phyloP scores from a whole-genome alignment of 148 eudicot genomes.

The Polygonum aviculare region DNA sequence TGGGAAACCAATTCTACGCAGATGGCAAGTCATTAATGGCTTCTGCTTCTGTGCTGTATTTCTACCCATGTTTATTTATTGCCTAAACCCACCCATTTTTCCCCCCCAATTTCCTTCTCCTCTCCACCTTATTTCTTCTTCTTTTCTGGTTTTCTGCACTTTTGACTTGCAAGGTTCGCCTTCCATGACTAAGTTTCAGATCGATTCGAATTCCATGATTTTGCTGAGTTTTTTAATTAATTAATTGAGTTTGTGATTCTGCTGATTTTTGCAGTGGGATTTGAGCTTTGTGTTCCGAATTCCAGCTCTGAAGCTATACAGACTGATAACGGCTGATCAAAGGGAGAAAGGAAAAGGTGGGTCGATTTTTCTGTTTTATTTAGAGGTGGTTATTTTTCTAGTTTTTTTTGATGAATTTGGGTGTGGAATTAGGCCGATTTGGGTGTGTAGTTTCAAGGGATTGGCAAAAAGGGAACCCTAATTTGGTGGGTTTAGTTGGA shows the following conservation, averaged over 20 bases:
- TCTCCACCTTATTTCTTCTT: neutral
- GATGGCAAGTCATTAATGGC: slow-evolving; percentile 7
- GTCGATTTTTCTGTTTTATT: neutral
- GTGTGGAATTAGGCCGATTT: neutral
- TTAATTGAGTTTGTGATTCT: neutral
- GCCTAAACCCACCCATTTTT: neutral
- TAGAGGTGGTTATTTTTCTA: neutral
- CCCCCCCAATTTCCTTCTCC: neutral
- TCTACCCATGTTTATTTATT: neutral
- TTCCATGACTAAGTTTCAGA: neutral
- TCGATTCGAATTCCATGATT: neutral
- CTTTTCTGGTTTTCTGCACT: slow-evolving; percentile 7
- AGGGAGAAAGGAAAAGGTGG: neutral
- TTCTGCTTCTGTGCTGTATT: neutral
- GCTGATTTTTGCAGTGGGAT: slow-evolving; percentile 6
- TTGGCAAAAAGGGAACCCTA: slow-evolving; percentile 7
- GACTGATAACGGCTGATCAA: neutral
- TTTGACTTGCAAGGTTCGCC: slow-evolving; percentile 5
- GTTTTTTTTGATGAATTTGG: neutral
- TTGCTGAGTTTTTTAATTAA: neutral
- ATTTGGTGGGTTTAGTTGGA: slow-evolving; percentile 11
- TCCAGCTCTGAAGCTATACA: neutral
- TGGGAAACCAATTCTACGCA: neutral
- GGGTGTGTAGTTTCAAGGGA: neutral
- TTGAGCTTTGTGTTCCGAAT: neutral